Percentiles rank a stretch among this genome's conserved stretches.
phyloP scores from a whole-genome alignment of 441 rosid species.

The Daphne laureola region DNA sequence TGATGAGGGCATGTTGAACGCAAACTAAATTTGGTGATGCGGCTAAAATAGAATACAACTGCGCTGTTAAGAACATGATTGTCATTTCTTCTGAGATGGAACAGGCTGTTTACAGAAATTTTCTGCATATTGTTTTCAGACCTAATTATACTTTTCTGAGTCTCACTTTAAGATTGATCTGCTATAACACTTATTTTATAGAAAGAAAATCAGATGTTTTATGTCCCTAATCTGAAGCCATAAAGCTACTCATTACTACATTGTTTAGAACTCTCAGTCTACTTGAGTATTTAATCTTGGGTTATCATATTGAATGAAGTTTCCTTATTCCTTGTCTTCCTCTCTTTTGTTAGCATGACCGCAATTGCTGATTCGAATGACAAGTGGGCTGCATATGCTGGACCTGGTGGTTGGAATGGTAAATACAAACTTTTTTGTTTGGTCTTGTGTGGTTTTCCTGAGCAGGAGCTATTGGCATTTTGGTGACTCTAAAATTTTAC shows the following conservation, averaged over 20 bases:
- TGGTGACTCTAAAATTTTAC: not conserved
- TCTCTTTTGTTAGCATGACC: constrained; percentile 57
- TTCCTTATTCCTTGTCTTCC: constrained; percentile 1
- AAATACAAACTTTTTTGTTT: constrained; percentile 13
- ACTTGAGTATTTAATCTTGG: not conserved
- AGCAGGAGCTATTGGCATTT: not conserved
- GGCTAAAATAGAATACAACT: no score
- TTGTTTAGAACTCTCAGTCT: constrained; percentile 1
- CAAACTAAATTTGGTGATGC: no score
- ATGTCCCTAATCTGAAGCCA: no score
- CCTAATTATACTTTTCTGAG: no score
- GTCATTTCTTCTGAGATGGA: no score
- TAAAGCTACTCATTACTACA: not conserved
- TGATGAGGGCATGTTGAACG: no score
- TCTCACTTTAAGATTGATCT: no score
- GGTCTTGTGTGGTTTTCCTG: not conserved
- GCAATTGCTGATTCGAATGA: constrained; percentile 81
- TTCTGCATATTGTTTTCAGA: no score
- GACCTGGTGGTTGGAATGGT: constrained; percentile 99
- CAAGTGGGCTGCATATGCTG: constrained; percentile 95
- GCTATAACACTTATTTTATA: no score
- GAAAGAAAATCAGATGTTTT: no score
- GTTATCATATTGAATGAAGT: constrained; percentile 15
- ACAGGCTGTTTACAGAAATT: no score
- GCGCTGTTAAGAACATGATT: no score